These are phyloP conservation scores for Baorangia bicolor DNA, from an alignment of 768 basidiomycete genomes.

Conservation along the genomic window DNA sequence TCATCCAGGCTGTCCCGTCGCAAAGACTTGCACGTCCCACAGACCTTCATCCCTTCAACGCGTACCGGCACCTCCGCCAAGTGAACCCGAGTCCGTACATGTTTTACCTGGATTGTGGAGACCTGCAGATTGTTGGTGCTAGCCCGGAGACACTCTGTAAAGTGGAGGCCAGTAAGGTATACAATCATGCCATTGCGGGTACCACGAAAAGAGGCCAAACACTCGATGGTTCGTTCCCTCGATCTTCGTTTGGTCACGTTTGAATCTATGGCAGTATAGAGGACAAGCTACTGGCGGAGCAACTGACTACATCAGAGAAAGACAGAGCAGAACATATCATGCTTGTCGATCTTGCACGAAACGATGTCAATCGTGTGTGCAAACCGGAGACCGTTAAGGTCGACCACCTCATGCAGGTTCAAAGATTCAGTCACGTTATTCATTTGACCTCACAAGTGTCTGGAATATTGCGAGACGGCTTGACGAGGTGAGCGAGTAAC, in stretches of 20 bases:
- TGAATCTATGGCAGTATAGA: conserved; percentile 50
- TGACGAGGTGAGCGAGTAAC: conserved; percentile 61
- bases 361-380: conserved; percentile 98
- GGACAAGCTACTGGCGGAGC: conserved; percentile 76
- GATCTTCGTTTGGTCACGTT: not conserved
- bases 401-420: conserved; percentile 88
- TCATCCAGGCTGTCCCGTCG: conserved; percentile 98
- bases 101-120: conserved; percentile 96
- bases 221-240: conserved; percentile 62
- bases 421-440: conserved; percentile 98
- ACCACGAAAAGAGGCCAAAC: conserved; percentile 88
- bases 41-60: conserved; percentile 93
- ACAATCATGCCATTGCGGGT: conserved; percentile 97
- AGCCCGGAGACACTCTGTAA: conserved; percentile 98
- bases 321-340: conserved; percentile 98
- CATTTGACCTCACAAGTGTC: conserved; percentile 96
- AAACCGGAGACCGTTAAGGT: conserved; percentile 94
- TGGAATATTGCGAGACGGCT: conserved; percentile 75
- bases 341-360: conserved; percentile 96
- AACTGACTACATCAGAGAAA: conserved; percentile 82
- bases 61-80: conserved; percentile 88
- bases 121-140: conserved; percentile 94
- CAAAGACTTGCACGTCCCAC: conserved; percentile 88
- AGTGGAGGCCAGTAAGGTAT: conserved; percentile 88
- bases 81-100: conserved; percentile 98